Conservation (phyloP, 129 eudicot genomes). For the Ambrosia artemisiifolia region DNA sequence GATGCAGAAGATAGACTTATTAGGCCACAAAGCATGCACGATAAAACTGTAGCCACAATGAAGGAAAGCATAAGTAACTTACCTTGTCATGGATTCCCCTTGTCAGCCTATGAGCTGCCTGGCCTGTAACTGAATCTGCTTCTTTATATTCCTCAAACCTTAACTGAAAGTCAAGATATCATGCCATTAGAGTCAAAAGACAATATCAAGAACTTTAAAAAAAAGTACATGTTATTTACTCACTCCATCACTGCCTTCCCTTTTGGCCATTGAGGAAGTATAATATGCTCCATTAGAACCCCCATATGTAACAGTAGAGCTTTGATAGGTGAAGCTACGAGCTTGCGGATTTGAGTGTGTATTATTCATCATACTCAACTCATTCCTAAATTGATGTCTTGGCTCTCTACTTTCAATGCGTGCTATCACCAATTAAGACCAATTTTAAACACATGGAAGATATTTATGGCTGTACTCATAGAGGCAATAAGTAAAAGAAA, state of each 20-base stretch:
- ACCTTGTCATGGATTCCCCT: conserved; percentile 84
- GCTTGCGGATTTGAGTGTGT: conserved; percentile 39
- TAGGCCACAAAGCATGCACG: not conserved
- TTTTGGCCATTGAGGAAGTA: conserved; percentile 57
- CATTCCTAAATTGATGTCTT: conserved; percentile 39
- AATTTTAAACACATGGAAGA: not conserved
- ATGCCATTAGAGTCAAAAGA: not conserved
- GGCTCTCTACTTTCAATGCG: conserved; percentile 46
- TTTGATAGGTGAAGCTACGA: conserved; percentile 63
- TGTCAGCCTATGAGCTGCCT: conserved; percentile 72
- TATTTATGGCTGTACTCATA: not conserved
- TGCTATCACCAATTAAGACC: not conserved
- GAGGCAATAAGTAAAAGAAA: not conserved
- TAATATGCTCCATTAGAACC: conserved; percentile 80
- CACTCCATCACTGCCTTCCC: conserved; percentile 85
- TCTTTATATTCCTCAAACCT: conserved; percentile 78
- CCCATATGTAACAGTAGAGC: conserved; percentile 77
- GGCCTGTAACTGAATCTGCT: conserved; percentile 75
- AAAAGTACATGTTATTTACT: conserved; percentile 10
- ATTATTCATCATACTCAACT: conserved; percentile 32
- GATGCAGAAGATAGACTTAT: not conserved
- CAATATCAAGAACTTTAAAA: not conserved
- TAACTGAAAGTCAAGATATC: conserved; percentile 41
- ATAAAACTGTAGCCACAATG: not conserved
- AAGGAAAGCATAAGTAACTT: conserved; percentile 11